Evolutionary conservation across 108 stramenopile species (phyloP), one percentile per base, ranked within the genome.

Genomic region (Cyclotella atomus): DNA sequence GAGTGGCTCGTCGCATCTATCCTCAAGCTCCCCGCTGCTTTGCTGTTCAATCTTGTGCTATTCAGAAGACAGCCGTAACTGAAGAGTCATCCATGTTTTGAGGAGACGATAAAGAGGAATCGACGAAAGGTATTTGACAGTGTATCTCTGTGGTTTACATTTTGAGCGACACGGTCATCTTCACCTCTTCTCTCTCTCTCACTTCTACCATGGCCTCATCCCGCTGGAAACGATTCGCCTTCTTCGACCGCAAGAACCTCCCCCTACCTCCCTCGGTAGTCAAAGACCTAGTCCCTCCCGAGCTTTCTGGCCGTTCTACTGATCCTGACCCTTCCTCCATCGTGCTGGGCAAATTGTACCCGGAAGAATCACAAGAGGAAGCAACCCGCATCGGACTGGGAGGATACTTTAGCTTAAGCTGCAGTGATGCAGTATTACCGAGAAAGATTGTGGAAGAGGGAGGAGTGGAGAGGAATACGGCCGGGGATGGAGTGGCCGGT

Each of bases 161-260:
- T n/a, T n/a, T n/a, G n/a, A n/a, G n/a, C n/a, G n/a, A n/a, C n/a
- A n/a, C n/a, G n/a, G n/a, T n/a, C n/a, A n/a, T n/a, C n/a, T n/a
- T n/a, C n/a, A n/a, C n/a, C n/a, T n/a, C n/a, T n/a, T n/a, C n/a
- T n/a, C n/a, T n/a, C n/a, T n/a, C n/a, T n/a, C n/a, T n/a, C n/a
- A n/a, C n/a, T n/a, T 23, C 10, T 2, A 57, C 56, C 56, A 92
- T 92, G 91, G 87, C 91, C 46, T 85, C 87, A 59, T 89, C 90
- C 47, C 87, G 93, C 15, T 94, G 93, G 93, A 91, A 91, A 65
- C 90, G 94, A 12, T 95, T 95, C 71, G 90, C 90, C 49, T 95
- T 95, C 83, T 95, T 95, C 76, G 94, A 95, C 33, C 87, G 90
- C 8, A 73, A 89, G 49, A 87, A 83, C 24, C 83, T 92, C 30